Percentiles rank a stretch among this genome's conserved stretches.
Evolutionary conservation across 805 yeast species (phyloP).

Genomic region (Helenozyma rhizophorensis): DNA sequence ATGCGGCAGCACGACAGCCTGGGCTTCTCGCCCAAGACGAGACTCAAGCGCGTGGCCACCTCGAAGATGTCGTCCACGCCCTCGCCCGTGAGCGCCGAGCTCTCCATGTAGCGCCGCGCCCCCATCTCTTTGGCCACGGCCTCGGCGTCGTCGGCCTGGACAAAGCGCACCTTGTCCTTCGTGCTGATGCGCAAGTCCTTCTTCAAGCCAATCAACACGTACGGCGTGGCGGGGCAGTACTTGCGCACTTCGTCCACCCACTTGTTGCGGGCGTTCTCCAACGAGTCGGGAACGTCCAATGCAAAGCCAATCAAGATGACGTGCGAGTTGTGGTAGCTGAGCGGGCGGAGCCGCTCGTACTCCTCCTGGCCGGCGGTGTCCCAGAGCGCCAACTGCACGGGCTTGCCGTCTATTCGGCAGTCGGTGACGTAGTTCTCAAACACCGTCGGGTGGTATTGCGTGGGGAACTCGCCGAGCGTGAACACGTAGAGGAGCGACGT

Average conservation of each 20-base stretch:
- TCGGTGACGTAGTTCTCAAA: constrained; percentile 93
- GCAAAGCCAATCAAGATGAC: constrained; percentile 85
- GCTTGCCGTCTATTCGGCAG: constrained; percentile 89
- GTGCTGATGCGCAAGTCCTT: constrained; percentile 63
- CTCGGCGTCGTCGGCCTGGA: constrained; percentile 58
- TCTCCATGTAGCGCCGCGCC: constrained; percentile 78
- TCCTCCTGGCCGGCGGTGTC: constrained; percentile 98
- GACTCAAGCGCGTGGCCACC: constrained; percentile 79
- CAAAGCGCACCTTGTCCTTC: constrained; percentile 39
- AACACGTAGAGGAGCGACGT: constrained; percentile 88
- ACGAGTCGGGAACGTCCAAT: constrained; percentile 76
- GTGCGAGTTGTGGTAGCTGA: constrained; percentile 84
- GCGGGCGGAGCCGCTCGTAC: constrained; percentile 82
- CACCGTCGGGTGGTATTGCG: constrained; percentile 90
- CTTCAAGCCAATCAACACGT: constrained; percentile 77
- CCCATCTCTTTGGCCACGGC: constrained; percentile 73
- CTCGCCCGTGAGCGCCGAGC: constrained; percentile 90
- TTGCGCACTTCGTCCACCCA: constrained; percentile 83
- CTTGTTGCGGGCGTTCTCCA: constrained; percentile 75
- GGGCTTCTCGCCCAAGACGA: constrained; percentile 38
- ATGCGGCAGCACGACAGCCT: constrained; percentile 32
- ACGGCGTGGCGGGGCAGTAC: constrained; percentile 78
- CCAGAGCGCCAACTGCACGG: constrained; percentile 86
- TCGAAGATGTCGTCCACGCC: constrained; percentile 95
- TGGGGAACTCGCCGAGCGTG: constrained; percentile 88